Base-by-base conservation (phyloP, 2,329 filamentous ascomycete species). In the Scopulariopsis brevicaulis region DNA sequence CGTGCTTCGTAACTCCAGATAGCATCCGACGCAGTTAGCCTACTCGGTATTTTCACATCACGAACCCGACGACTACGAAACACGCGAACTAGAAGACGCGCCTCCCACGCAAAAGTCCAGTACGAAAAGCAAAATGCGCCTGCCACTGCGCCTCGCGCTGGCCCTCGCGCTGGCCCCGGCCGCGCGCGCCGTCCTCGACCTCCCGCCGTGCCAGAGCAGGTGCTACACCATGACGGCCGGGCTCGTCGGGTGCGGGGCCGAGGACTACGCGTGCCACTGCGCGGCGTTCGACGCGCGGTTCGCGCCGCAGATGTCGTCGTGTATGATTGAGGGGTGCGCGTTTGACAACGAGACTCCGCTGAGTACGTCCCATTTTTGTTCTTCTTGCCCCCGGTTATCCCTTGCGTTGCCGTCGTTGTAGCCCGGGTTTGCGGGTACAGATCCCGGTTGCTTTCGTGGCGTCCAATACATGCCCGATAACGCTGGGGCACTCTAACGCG, bases 101-200 rank as follows among this genome's bases (percentile, higher is more conserved):
- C 28, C 28, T 32, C 4, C 28, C 8, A 32, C 28, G 28, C 4
- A 32, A 32, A 32, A n/a, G n/a, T n/a, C n/a, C 28, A 11, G n/a
- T 22, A 15, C 20, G 48, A 28, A 28, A 4, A 24, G 48, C 20
- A 56, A 18, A 22, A 52, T 52, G 37, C 86, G 86, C 56, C 87
- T 84, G 35, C 75, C 80, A 28, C 20, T 20, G 18, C 24, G 24
- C 46, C 24, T 57, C 35, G 28, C 28, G 20, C 34, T 22, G 15
- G 5, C 40, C 15, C 20, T 58, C 18, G 34, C 51, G 11, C 52
- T 59, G 24, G 52, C 58, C 14, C 48, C 54, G 10, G 34, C 28
- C 8, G 53, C 24, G 20, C 22, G 46, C 18, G 59, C 46, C 15
- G n/a, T 46, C 46, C 11, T 54, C 50, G 58, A 60, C n/a, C 57